Base-by-base conservation (phyloP, 1,139 yeast genomes). In the Blastobotrys niveus region DNA sequence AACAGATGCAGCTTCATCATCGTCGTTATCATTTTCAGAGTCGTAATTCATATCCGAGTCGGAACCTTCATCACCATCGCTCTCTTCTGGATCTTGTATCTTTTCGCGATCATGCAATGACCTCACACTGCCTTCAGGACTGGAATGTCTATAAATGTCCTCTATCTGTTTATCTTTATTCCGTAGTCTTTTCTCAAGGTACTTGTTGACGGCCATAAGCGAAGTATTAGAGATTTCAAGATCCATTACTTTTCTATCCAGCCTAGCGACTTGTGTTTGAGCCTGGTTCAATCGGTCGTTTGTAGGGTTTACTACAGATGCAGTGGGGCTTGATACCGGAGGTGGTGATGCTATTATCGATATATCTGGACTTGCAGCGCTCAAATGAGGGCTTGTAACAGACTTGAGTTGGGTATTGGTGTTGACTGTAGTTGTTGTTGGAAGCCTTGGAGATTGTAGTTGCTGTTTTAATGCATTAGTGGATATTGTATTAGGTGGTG, bases 141-240 rank as follows among this genome's bases (percentile, higher is more conserved):
- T n/a, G n/a, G n/a, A n/a, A n/a, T n/a, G n/a, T n/a, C n/a, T n/a
- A n/a, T n/a, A n/a, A 8, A 24, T 24, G 27, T 12, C 12, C 27
- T 8, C 12, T 12, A 24, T 8, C 27, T 24, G 8, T 8, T 12
- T 8, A 4, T 49, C 41, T 42, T 57, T 58, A 8, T 42, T 41
- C 18, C 56, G 47, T 25, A 58, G 37, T 35, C 49, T 42, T 38
- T 52, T 55, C 41, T 60, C 64, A 27, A 60, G 45, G 42, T 53
- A 58, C 40, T 54, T 53, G 50, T 60, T 60, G 12, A 60, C 55
- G 6, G 56, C 52, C 45, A 58, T 43, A 25, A 60, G 45, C 3
- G 63, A 57, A 19, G 52, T 46, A 47, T 60, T 60, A 7, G 63
- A 53, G 14, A 60, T 59, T 45, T 60, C 63, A 42, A 60, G 40